These are phyloP conservation scores for Balansia obtecta DNA, from an alignment of 2,329 filamentous ascomycete species.

Conservation along the genomic window DNA sequence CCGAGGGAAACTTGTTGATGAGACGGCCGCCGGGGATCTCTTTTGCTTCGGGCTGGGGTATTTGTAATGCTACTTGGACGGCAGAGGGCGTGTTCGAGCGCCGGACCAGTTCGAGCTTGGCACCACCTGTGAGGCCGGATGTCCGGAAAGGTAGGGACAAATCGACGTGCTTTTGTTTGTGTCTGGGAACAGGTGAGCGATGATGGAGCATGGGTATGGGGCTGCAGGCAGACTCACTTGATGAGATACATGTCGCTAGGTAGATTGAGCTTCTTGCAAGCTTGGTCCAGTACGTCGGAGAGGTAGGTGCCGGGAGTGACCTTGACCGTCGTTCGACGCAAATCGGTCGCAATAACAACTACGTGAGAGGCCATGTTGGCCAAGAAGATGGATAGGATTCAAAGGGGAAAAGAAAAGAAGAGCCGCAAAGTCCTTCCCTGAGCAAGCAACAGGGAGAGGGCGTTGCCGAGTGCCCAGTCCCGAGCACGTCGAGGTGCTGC, in stretches of 20 bases:
- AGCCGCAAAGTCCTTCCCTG: background rate
- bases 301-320: conserved; percentile 71
- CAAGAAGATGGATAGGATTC: background rate
- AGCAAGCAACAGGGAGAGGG: background rate
- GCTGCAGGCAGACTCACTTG: conserved; percentile 45
- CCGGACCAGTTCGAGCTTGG: conserved; percentile 84
- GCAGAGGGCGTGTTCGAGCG: conserved; percentile 75
- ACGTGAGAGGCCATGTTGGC: conserved; percentile 71
- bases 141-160: conserved; percentile 75
- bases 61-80: conserved; percentile 78
- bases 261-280: conserved; percentile 70
- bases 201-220: no score
- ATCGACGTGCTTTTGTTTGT: conserved; percentile 77
- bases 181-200: conserved; percentile 30
- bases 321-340: conserved; percentile 69
- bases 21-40: conserved; percentile 54
- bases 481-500: background rate
- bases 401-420: background rate
- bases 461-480: background rate
- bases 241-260: conserved; percentile 63
- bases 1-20: conserved; percentile 76
- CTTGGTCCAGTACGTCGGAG: conserved; percentile 75
- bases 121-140: conserved; percentile 70
- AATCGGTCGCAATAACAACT: conserved; percentile 70
- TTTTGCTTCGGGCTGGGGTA: conserved; percentile 59